Percentiles rank a stretch among this genome's conserved stretches.
Conservation (phyloP, 2,329 filamentous ascomycete species). For the Aschersonia sp. region DNA sequence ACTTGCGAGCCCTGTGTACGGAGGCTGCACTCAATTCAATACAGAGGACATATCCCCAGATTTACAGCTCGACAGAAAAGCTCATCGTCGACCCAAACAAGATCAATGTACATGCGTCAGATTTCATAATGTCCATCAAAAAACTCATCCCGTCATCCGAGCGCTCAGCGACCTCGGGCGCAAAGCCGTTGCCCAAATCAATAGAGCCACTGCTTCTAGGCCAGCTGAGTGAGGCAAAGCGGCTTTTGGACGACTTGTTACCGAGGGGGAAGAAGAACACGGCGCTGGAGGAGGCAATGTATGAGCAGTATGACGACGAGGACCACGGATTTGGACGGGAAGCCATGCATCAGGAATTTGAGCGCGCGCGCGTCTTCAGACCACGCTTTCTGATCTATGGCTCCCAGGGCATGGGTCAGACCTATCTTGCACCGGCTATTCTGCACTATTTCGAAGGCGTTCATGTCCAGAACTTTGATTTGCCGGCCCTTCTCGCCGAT, state of each 20-base stretch:
- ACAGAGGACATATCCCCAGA: constrained; percentile 89
- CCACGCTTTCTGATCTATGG: constrained; percentile 77
- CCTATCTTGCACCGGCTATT: constrained; percentile 72
- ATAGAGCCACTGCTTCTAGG: constrained; percentile 69
- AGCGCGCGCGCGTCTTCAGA: constrained; percentile 74
- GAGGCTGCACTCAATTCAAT: constrained; percentile 93
- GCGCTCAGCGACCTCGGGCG: constrained; percentile 71
- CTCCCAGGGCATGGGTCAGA: constrained; percentile 81
- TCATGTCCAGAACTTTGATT: constrained; percentile 87
- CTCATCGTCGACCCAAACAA: constrained; percentile 72
- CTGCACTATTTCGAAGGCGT: constrained; percentile 86
- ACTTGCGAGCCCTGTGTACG: constrained; percentile 84
- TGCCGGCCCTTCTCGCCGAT: constrained; percentile 76
- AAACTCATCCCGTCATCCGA: constrained; percentile 94
- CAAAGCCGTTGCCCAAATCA: constrained; percentile 61
- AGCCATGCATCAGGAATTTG: constrained; percentile 61
- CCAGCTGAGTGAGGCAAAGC: constrained; percentile 55
- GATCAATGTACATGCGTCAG: constrained; percentile 78
- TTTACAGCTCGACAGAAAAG: constrained; percentile 83
- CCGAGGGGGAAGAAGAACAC: constrained; percentile 78
- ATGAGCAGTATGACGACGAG: constrained; percentile 67
- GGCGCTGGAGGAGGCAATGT: constrained; percentile 88
- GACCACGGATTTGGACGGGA: constrained; percentile 79
- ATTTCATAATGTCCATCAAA: constrained; percentile 95
- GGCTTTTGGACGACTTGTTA: constrained; percentile 57